Evolutionary conservation across 192 early-diverging fungal genomes (phyloP), one percentile per base, ranked within the genome.

Genomic region (Coemansia javaensis): DNA sequence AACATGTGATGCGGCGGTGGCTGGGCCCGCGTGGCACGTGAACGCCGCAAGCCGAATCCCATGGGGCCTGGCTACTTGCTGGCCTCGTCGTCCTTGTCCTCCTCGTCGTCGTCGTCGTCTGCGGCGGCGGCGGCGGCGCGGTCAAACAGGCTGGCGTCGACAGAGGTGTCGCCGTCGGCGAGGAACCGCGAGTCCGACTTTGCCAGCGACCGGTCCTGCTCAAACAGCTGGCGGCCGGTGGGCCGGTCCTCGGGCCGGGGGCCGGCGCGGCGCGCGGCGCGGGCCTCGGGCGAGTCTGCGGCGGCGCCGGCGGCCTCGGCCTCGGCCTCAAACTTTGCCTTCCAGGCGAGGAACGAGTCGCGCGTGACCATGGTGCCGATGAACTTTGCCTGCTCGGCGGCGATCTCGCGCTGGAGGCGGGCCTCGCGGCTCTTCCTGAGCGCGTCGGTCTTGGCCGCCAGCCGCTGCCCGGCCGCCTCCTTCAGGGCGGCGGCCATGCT

Each of bases 151-250:
- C 85, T 77, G 14, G 85, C 59, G 61, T 91, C 91, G 15, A 96
- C 90, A 11, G 85, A 77, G 21, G 86, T 85, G 65, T 94, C 93
- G 21, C 85, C 93, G 13, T 94, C 94, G 28, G 85, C 82, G 65
- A 90, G 80, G 53, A 81, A 85, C 18, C 68, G 81, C 23, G 83
- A 76, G 70, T 98, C 94, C 11, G 86, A 89, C 56, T 77, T 75
- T 32, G 87, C 90, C 45, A 98, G 79, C 25, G 83, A 71, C 71
- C 81, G 80, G 65, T 98, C 88, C 50, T 90, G 85, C 64, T 93
- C 91, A 59, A 98, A 98, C 77, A 93, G 63, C 77, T 93, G 84
- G 30, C 90, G 79, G 16, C 92, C 93, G 14, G 78, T 80, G 2
- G 69, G 72, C 63, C 68, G 78, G 10, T 67, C 65, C 23, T 45